Evolutionary conservation across 1,284 basidiomycete species (phyloP).

Genomic region (Coniophora puteana): DNA sequence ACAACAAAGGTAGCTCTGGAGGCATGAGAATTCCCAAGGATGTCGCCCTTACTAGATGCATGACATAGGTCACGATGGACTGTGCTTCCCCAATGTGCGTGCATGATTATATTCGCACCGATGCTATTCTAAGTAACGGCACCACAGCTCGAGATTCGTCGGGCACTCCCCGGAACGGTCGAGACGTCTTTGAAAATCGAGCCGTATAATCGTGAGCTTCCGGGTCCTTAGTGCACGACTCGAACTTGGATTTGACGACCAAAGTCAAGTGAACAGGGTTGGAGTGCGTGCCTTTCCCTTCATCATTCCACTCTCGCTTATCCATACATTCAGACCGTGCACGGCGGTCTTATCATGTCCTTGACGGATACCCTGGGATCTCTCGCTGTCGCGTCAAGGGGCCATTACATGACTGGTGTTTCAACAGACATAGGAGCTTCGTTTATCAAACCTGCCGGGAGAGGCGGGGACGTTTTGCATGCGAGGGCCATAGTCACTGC

Average conservation of each 20-base stretch:
- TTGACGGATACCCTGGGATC: conserved; percentile 86
- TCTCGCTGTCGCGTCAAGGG: conserved; percentile 77
- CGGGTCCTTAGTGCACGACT: neutral
- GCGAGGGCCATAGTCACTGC: conserved; percentile 60
- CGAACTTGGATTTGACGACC: conserved; percentile 1
- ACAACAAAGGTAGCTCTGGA: conserved; percentile 55
- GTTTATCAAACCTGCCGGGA: conserved; percentile 73
- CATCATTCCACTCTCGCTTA: conserved; percentile 4
- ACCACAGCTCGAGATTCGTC: conserved; percentile 56
- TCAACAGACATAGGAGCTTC: conserved; percentile 86
- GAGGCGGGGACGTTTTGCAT: conserved; percentile 58
- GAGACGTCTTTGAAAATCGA: conserved; percentile 69
- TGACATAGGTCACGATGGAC: conserved; percentile 64
- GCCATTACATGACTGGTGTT: conserved; percentile 84
- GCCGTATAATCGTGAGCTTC: conserved; percentile 60
- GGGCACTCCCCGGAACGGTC: conserved; percentile 62
- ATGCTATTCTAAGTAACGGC: neutral
- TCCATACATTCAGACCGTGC: conserved; percentile 46
- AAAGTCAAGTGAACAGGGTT: conserved; percentile 71
- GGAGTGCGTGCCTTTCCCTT: conserved; percentile 44
- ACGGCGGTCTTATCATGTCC: conserved; percentile 83
- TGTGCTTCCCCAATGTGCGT: conserved; percentile 74
- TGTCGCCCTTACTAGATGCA: conserved; percentile 5
- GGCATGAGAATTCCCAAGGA: neutral
- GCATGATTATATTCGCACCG: conserved; percentile 1